A percentile compares a stretch with the other conserved stretches of the same genome.
These are phyloP conservation scores for Elsinoe arachidis DNA, from an alignment of 2,329 filamentous ascomycete species.

Conservation along the genomic window DNA sequence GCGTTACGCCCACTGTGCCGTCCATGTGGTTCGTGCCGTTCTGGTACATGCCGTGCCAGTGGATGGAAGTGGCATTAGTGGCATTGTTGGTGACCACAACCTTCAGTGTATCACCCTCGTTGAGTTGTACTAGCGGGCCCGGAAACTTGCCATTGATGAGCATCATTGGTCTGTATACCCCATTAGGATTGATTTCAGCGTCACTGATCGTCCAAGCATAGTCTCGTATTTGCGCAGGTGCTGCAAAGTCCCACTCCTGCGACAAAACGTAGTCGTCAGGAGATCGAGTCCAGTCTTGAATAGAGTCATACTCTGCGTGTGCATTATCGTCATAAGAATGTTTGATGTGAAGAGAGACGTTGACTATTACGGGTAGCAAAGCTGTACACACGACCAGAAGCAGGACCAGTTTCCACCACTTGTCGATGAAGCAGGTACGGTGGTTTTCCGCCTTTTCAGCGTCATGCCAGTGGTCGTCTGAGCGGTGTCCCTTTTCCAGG, in stretches of 20 bases:
- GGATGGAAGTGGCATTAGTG: slow-evolving; percentile 50
- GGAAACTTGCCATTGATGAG: slow-evolving; percentile 35
- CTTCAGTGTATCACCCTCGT: slow-evolving; percentile 58
- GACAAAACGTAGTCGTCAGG: slow-evolving; percentile 49
- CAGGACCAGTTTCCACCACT: slow-evolving; percentile 16
- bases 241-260: slow-evolving; percentile 46
- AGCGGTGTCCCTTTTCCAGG: not conserved
- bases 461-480: not conserved
- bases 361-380: slow-evolving; percentile 14
- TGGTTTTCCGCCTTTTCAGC: slow-evolving; percentile 6
- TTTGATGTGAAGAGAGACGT: slow-evolving; percentile 8
- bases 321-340: not conserved
- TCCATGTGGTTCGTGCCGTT: slow-evolving; percentile 61
- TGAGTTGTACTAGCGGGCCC: slow-evolving; percentile 32
- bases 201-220: slow-evolving; percentile 55
- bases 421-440: slow-evolving; percentile 7
- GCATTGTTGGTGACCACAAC: slow-evolving; percentile 57
- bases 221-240: slow-evolving; percentile 43
- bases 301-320: not conserved
- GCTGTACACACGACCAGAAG: slow-evolving; percentile 12
- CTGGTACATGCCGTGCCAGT: slow-evolving; percentile 63
- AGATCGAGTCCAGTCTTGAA: not conserved
- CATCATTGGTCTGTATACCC: slow-evolving; percentile 34
- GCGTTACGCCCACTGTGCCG: slow-evolving; percentile 53
- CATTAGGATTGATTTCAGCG: slow-evolving; percentile 52